Base-by-base conservation (phyloP, 1,284 basidiomycete genomes). In the Cutaneotrichosporon cutaneum region DNA sequence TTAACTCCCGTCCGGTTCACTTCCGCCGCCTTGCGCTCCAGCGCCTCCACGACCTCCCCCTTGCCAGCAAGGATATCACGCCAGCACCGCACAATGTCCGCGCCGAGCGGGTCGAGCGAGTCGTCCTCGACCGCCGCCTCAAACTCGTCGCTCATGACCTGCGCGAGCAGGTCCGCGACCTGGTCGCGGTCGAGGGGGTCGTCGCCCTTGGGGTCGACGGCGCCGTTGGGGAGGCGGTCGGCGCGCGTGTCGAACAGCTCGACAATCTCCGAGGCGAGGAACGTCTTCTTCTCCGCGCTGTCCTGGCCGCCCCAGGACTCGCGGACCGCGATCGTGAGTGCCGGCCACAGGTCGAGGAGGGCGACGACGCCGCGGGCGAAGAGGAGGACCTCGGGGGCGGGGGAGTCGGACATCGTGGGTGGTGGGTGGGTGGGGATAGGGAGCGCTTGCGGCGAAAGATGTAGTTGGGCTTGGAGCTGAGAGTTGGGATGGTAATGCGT, bases 291-390 rank as follows among this genome's bases (percentile, higher is more conserved):
- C 65, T 86, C 83, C 2, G 82, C 82, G 8, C 86, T 85, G 42
- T 86, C 84, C 26, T 87, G 83, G 4, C 90, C 92, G 45, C 91
- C 92, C 91, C 91, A 94, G 67, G 81, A 80, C 71, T 92, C 85
- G 60, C 88, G 85, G 44, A 94, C 86, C 32, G 92, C 92, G 71
- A 94, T 82, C 52, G 88, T 87, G 47, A 95, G 84, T 2, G 87
- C 89, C 44, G 89, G 85, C 92, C 92, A 95, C 63, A 87, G 81
- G 26, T 85, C 82, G 57, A 95, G 84, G 57, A 91, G 85, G 30
- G 91, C 86, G 63, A 94, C 83, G 11, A 90, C 85, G 10, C 90
- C 90, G 35, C 90, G 86, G 11, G 92, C 92, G 72, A 94, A 93
- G 66, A 90, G 84, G 30, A 76, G 70, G 63, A 76, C 71, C 53